Base-by-base conservation (phyloP, 495 filamentous ascomycete species). In the Parachaetomium inaequale region DNA sequence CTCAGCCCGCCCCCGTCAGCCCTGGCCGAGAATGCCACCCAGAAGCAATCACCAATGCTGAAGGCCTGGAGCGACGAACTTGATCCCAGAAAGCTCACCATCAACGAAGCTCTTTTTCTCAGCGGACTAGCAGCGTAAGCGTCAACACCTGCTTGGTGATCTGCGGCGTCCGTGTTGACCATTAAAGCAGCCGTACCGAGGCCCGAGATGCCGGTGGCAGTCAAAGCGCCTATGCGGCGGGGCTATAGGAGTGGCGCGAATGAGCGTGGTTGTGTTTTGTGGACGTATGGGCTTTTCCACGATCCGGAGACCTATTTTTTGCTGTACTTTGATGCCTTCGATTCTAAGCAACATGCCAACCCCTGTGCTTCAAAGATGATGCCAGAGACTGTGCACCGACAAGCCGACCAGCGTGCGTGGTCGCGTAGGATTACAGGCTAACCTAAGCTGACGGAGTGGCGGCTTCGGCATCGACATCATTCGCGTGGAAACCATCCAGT, bases 401-500 rank as follows among this genome's bases (percentile, higher is more conserved):
- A 45, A 38, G 36, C 26, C 47, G 15, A 10, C 49, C 46, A 21
- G 28, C 15, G 2, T 47, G 23, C 26, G 31, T 47, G 54, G 42
- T 5, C 7, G n/a, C 19, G 28, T 28, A 58, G n/a, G 31, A 43
- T 8, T 21, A 31, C 47, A 46, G 17, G 21, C 21, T n/a, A n/a
- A 25, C 19, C 40, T 66, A 68, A 32, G 58, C 68, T 7, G 63
- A 62, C 32, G 64, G 32, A 31, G 42, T 52, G 25, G 47, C 62
- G 46, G 21, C 56, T 17, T 70, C 57, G 49, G 65, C 52, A 31
- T 61, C 59, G 29, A 63, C 55, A 32, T 59, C 70, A 59, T 68
- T 74, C 8, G 88, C 92, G 66, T 85, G 78, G 67, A 96, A 86
- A 15, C 87, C 89, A 64, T 94, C 88, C 42, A 92, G 74, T 7